Percentiles rank a stretch among this genome's conserved stretches.
phyloP scores from a whole-genome alignment of 2,329 filamentous ascomycete genomes.

The Monosporascus sp. region DNA sequence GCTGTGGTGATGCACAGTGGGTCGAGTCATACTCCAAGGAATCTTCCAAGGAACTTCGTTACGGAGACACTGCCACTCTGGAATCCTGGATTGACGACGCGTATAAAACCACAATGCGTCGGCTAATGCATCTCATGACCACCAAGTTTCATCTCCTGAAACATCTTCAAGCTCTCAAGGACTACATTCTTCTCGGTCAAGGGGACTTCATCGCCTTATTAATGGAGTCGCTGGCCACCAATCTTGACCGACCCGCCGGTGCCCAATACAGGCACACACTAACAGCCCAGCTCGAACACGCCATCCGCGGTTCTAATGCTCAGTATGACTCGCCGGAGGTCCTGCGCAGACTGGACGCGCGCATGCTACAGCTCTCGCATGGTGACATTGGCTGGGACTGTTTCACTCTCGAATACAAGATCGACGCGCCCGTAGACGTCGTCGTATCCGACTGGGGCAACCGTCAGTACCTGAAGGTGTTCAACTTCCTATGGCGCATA shows the following conservation, averaged over 20 bases:
- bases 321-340: slow-evolving; percentile 94
- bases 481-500: slow-evolving; percentile 98
- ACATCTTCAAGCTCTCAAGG: slow-evolving; percentile 85
- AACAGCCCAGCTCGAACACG: slow-evolving; percentile 96
- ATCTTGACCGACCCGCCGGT: slow-evolving; percentile 91
- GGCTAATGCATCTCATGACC: slow-evolving; percentile 88
- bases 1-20: slow-evolving; percentile 90
- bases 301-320: slow-evolving; percentile 93
- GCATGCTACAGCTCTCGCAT: slow-evolving; percentile 93
- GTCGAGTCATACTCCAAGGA: slow-evolving; percentile 93
- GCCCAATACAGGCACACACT: slow-evolving; percentile 94
- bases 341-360: slow-evolving; percentile 84
- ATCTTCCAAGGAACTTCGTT: slow-evolving; percentile 84
- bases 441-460: slow-evolving; percentile 95
- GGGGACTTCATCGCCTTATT: slow-evolving; percentile 95
- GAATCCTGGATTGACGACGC: slow-evolving; percentile 94
- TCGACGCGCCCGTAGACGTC: slow-evolving; percentile 92
- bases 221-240: slow-evolving; percentile 92
- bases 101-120: slow-evolving; percentile 96
- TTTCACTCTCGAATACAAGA: slow-evolving; percentile 98
- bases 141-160: slow-evolving; percentile 93
- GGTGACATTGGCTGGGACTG: slow-evolving; percentile 99
- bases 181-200: slow-evolving; percentile 89
- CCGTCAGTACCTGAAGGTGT: slow-evolving; percentile 95
- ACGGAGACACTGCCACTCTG: slow-evolving; percentile 87